These are phyloP conservation scores for Silene uniflora DNA, from an alignment of 148 eudicot species.

Conservation along the genomic window DNA sequence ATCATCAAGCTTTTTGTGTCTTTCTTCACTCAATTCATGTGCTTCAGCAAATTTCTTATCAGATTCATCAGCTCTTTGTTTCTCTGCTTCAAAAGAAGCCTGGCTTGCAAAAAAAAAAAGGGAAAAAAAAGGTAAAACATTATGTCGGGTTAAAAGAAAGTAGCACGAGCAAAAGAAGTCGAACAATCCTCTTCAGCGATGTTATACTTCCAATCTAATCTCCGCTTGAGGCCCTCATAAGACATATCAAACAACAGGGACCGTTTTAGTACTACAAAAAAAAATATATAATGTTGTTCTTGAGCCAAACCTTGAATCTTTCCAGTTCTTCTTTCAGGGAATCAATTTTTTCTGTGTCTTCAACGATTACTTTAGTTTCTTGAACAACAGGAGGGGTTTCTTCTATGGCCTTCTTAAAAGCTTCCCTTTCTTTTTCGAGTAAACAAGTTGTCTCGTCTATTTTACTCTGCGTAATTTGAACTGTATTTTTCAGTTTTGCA, in stretches of 20 bases:
- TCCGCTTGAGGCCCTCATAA: not conserved
- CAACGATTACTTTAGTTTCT: conserved; percentile 79
- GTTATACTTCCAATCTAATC: not conserved
- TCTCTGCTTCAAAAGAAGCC: conserved; percentile 61
- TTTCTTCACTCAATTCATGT: conserved; percentile 53
- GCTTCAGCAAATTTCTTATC: conserved; percentile 55
- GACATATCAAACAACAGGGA: not conserved
- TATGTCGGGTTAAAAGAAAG: not conserved
- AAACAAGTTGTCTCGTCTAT: conserved; percentile 68
- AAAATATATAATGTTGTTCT: not conserved
- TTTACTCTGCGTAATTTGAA: conserved; percentile 61
- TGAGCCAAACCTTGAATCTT: conserved; percentile 50
- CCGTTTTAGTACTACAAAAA: not conserved
- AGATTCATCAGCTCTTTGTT: conserved; percentile 56
- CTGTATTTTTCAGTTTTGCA: conserved; percentile 55
- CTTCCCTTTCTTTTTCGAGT: conserved; percentile 73
- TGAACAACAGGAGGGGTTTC: conserved; percentile 94
- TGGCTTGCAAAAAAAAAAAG: conserved; percentile 29
- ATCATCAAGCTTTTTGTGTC: conserved; percentile 69
- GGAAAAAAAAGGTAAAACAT: not conserved
- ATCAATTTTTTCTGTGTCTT: conserved; percentile 78
- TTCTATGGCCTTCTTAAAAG: conserved; percentile 72
- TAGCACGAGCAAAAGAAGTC: not conserved
- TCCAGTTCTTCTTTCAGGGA: conserved; percentile 59
- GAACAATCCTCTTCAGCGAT: conserved; percentile 7